These are phyloP conservation scores for Penicillium psychrosexuale DNA, from an alignment of 2,329 filamentous ascomycete species.

Conservation along the genomic window DNA sequence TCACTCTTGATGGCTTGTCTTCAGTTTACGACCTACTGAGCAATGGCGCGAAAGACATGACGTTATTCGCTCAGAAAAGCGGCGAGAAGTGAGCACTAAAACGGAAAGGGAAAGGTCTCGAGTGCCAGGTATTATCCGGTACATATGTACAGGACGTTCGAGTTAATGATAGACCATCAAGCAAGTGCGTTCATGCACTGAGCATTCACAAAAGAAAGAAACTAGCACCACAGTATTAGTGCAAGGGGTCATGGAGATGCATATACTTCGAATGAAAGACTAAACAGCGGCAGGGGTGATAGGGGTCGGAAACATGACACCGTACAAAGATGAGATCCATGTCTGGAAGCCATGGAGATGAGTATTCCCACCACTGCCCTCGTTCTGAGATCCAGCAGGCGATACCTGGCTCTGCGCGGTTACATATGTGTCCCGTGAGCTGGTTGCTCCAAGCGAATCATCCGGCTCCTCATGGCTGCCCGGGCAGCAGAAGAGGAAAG, in stretches of 20 bases:
- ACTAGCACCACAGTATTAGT: background rate
- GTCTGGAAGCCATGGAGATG: background rate
- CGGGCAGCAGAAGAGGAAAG: slow-evolving; percentile 13
- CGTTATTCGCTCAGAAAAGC: too few species aligned
- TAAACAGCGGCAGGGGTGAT: background rate
- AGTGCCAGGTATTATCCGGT: too few species aligned
- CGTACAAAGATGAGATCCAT: slow-evolving; percentile 4
- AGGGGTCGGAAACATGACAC: background rate
- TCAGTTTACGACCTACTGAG: too few species aligned
- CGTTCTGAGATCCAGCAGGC: background rate
- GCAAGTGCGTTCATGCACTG: background rate
- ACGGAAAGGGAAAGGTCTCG: too few species aligned
- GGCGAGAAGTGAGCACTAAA: too few species aligned
- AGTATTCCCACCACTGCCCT: background rate
- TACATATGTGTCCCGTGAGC: slow-evolving; percentile 17
- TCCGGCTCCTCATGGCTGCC: background rate
- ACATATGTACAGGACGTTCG: background rate
- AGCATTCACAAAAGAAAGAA: background rate
- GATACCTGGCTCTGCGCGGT: slow-evolving; percentile 14
- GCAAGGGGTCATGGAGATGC: background rate
- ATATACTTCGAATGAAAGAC: background rate
- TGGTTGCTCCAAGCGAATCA: slow-evolving; percentile 3
- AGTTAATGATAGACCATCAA: background rate
- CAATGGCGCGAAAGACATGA: too few species aligned
- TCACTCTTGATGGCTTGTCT: too few species aligned